phyloP scores from a whole-genome alignment of 352 stramenopile genomes.

The Phytophthora palmivora region DNA sequence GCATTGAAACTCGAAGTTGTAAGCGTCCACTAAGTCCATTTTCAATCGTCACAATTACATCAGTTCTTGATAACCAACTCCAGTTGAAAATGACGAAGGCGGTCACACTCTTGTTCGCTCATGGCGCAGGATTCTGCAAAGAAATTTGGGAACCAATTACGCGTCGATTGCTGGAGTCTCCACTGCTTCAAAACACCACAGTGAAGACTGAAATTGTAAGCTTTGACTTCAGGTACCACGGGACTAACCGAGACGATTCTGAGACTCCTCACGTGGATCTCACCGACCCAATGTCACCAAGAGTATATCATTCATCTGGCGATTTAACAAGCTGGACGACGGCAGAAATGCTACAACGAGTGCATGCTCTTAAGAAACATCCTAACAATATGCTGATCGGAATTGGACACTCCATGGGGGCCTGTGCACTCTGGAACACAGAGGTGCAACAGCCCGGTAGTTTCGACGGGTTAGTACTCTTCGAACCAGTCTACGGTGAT shows the following conservation, averaged over 20 bases:
- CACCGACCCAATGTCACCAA: slow-evolving; percentile 25
- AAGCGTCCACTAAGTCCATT: too few relatives aligned
- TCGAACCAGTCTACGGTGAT: slow-evolving; percentile 40
- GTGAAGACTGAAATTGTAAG: slow-evolving; percentile 27
- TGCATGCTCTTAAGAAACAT: slow-evolving; percentile 22
- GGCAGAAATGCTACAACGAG: slow-evolving; percentile 19
- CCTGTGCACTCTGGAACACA: slow-evolving; percentile 36
- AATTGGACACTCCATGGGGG: slow-evolving; percentile 49
- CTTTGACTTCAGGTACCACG: slow-evolving; percentile 39
- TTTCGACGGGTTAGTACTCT: slow-evolving; percentile 44
- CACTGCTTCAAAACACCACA: slow-evolving; percentile 28
- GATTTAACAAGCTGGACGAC: slow-evolving; percentile 31
- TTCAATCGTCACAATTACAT: slow-evolving; percentile 8
- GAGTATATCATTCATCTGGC: slow-evolving; percentile 34
- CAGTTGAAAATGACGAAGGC: slow-evolving; percentile 20
- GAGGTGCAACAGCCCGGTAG: slow-evolving; percentile 38
- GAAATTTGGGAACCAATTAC: slow-evolving; percentile 50
- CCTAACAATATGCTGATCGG: slow-evolving; percentile 36
- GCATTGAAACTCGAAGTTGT: too few relatives aligned
- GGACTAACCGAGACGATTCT: slow-evolving; percentile 38
- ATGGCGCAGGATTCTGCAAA: slow-evolving; percentile 46
- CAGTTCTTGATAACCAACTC: background rate
- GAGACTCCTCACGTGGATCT: slow-evolving; percentile 25
- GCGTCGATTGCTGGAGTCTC: slow-evolving; percentile 31
- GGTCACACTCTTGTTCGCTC: slow-evolving; percentile 43